Evolutionary conservation across 345 rosid species (phyloP).

Genomic region (Gossypium ekmanianum): DNA sequence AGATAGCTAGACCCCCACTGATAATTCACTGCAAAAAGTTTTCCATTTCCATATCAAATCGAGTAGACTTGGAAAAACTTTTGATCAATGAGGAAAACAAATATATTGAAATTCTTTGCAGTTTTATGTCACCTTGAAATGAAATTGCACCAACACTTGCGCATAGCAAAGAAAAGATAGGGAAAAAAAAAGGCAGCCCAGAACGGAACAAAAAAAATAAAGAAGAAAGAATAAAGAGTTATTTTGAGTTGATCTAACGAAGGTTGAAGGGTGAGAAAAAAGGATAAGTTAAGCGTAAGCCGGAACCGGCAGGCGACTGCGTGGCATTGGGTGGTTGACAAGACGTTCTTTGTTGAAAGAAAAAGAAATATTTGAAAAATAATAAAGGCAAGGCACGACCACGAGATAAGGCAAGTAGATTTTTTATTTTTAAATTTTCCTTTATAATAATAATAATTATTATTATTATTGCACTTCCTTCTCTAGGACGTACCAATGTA

Average conservation of each 20-base stretch:
- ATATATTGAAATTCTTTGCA: slow-evolving; percentile 14
- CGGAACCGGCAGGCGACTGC: slow-evolving; percentile 49
- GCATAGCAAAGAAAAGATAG: slow-evolving; percentile 27
- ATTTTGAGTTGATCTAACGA: slow-evolving; percentile 10
- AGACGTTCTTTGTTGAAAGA: slow-evolving; percentile 45
- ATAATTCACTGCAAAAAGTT: background rate
- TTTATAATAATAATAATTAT: background rate
- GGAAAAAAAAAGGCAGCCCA: background rate
- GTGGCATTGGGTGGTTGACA: slow-evolving; percentile 58
- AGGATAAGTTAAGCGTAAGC: background rate
- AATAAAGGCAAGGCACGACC: slow-evolving; percentile 39
- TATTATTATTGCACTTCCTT: slow-evolving; percentile 21
- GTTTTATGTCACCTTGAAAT: slow-evolving; percentile 29
- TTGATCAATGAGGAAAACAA: background rate
- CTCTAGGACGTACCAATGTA: slow-evolving; percentile 25
- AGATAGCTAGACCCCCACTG: slow-evolving; percentile 24
- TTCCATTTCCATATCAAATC: slow-evolving; percentile 28
- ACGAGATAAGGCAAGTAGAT: slow-evolving; percentile 38
- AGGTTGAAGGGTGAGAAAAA: slow-evolving; percentile 3
- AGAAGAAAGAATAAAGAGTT: slow-evolving; percentile 3
- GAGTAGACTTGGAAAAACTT: slow-evolving; percentile 20
- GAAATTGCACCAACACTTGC: slow-evolving; percentile 51
- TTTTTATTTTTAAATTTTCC: slow-evolving; percentile 6
- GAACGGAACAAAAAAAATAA: slow-evolving; percentile 4
- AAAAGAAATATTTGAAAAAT: slow-evolving; percentile 36